Evolutionary conservation across 352 stramenopile genomes (phyloP).

Genomic region (Globisporangium okanoganense): DNA sequence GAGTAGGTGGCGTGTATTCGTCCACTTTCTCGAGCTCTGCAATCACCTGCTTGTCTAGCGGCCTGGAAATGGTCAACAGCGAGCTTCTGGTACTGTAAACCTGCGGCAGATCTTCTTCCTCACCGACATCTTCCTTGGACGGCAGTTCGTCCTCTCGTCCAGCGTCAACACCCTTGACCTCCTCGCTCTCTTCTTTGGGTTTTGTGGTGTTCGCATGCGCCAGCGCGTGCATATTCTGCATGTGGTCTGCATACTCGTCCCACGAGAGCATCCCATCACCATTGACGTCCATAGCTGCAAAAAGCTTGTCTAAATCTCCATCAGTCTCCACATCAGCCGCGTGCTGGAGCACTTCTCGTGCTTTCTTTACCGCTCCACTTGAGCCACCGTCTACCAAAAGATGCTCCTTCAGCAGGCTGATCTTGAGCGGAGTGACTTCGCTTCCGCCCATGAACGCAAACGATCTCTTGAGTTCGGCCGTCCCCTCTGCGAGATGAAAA

Average conservation of each 20-base stretch:
- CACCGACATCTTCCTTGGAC: background rate
- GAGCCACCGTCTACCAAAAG: slow-evolving; percentile 6
- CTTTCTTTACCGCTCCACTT: background rate
- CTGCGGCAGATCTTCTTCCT: background rate
- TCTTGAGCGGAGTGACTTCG: slow-evolving; percentile 24
- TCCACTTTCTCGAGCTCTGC: slow-evolving; percentile 6
- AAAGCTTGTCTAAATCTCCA: slow-evolving; percentile 41
- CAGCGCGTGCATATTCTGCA: slow-evolving; percentile 43
- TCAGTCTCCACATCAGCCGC: slow-evolving; percentile 33
- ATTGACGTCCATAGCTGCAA: slow-evolving; percentile 45
- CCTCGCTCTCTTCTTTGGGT: background rate
- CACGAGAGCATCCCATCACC: slow-evolving; percentile 48
- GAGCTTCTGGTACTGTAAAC: background rate
- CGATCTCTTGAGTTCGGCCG: slow-evolving; percentile 34
- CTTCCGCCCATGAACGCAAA: slow-evolving; percentile 38
- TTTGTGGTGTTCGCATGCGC: slow-evolving; percentile 25
- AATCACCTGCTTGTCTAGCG: background rate
- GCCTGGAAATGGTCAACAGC: background rate
- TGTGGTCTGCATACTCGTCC: slow-evolving; percentile 44
- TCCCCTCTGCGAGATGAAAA: slow-evolving; percentile 34
- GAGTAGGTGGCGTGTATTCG: slow-evolving; percentile 5
- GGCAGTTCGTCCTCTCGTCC: background rate
- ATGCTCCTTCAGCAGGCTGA: slow-evolving; percentile 25
- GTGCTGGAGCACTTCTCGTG: slow-evolving; percentile 26
- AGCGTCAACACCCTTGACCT: slow-evolving; percentile 7